Percentiles rank a stretch among this genome's conserved stretches.
Evolutionary conservation across 257 asterid species (phyloP).

Genomic region (Fraxinus excelsior): DNA sequence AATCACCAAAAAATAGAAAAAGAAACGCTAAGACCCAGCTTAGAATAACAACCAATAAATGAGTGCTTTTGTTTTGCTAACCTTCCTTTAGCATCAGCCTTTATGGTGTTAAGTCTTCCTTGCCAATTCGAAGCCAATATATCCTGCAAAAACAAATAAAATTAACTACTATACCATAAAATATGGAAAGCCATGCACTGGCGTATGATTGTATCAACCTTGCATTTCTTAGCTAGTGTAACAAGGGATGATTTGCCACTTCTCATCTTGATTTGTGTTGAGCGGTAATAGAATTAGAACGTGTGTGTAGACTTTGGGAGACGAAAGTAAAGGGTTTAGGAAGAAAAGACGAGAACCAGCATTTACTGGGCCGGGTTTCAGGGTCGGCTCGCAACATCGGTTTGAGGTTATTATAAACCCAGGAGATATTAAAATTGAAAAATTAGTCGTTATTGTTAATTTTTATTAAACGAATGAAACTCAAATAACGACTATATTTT

Average conservation of each 20-base stretch:
- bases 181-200: neutral
- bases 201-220: constrained; percentile 39
- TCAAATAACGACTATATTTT: too few species aligned
- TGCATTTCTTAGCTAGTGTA: constrained; percentile 77
- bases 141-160: constrained; percentile 44
- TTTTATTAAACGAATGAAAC: too few species aligned
- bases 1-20: neutral
- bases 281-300: neutral
- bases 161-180: neutral
- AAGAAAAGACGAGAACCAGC: neutral
- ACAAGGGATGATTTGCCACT: constrained; percentile 51
- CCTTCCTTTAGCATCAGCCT: constrained; percentile 89
- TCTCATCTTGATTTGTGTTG: constrained; percentile 2
- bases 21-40: neutral
- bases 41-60: neutral
- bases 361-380: neutral
- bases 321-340: neutral
- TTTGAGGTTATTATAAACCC: too few species aligned
- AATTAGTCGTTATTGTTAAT: too few species aligned
- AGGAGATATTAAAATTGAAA: too few species aligned
- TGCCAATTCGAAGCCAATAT: constrained; percentile 87
- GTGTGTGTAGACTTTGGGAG: neutral
- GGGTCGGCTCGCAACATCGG: too few species aligned
- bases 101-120: constrained; percentile 75
- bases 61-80: constrained; percentile 18